Base-by-base conservation (phyloP, 768 basidiomycete species). In the Chalciporus sphaerocephalus region DNA sequence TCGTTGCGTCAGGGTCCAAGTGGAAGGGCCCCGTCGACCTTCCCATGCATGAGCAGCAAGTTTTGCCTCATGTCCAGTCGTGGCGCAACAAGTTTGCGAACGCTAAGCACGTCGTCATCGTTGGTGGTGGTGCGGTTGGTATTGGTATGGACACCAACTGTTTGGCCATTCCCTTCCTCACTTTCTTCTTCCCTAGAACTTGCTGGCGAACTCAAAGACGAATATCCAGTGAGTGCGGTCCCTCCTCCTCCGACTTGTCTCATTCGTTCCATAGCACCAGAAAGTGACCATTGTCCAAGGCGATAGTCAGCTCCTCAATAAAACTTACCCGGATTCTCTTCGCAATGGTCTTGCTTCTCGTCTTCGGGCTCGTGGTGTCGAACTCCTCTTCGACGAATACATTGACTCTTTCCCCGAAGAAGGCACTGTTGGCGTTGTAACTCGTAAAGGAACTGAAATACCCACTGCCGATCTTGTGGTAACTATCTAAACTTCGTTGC, bases 261-360 rank as follows among this genome's bases (percentile, higher is more conserved):
- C 15, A 66, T 21, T 7, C 25, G 28, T 33, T 6, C 24, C 30
- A 8, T 12, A 63, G 62, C 41, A 52, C 43, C 53, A 64, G 42
- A 81, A 75, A 49, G 71, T 87, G 13, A 83, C 82, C 15, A 71
- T 87, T 37, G 74, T 87, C 9, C 85, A 87, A 10, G 68, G 72
- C 21, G 65, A 72, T n/a, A 40, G 51, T 2, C 60, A 71, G n/a
- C 73, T 85, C 27, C 67, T 87, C 47, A 83, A 83, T 49, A 59
- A 69, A 5, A 61, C 71, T 1, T 87, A 86, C 55, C 74, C 81
- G 0, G 56, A 68, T 8, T 72, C 73, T 40, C 78, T 77, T 61
- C 75, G 85, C 40, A 70, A 69, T 21, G 69, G 62, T 18, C 56
- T 80, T 2, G 73, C 73, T 39, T 60, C 65, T 2, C 66, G 70